Conservation (phyloP, 805 yeast genomes). For the Saccharomycopsis amapae region DNA sequence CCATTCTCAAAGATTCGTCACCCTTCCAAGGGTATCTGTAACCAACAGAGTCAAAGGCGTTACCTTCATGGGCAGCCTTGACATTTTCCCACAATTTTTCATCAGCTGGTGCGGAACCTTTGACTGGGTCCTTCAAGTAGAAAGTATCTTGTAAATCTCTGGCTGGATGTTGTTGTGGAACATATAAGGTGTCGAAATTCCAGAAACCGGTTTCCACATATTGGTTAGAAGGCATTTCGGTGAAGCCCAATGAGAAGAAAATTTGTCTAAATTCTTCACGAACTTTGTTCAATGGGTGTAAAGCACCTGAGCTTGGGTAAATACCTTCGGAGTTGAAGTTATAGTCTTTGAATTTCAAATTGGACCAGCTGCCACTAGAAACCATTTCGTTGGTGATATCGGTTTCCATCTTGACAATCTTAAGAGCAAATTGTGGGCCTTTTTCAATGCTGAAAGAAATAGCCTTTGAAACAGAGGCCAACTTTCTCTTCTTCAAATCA, state of each 20-base stretch:
- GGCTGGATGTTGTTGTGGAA: slow-evolving; percentile 99
- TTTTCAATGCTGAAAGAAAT: slow-evolving; percentile 71
- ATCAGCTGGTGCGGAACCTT: slow-evolving; percentile 80
- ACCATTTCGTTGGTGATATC: slow-evolving; percentile 95
- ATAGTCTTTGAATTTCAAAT: slow-evolving; percentile 83
- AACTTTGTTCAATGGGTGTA: slow-evolving; percentile 94
- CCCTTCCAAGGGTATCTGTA: slow-evolving; percentile 97
- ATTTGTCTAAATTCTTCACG: slow-evolving; percentile 97
- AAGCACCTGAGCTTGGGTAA: slow-evolving; percentile 78
- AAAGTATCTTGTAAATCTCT: slow-evolving; percentile 98
- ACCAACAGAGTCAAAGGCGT: slow-evolving; percentile 92
- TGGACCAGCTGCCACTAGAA: slow-evolving; percentile 71
- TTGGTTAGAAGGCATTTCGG: slow-evolving; percentile 98
- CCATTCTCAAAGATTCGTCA: slow-evolving; percentile 84
- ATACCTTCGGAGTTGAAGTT: slow-evolving; percentile 95
- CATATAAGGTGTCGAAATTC: slow-evolving; percentile 95
- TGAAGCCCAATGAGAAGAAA: slow-evolving; percentile 95
- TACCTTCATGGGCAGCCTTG: slow-evolving; percentile 78
- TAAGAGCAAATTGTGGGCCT: slow-evolving; percentile 78
- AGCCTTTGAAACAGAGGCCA: slow-evolving; percentile 60
- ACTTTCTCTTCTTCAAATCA: slow-evolving; percentile 93
- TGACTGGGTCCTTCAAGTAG: slow-evolving; percentile 87
- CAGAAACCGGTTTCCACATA: slow-evolving; percentile 98
- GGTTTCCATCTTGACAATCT: slow-evolving; percentile 77
- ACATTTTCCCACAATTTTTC: slow-evolving; percentile 68